A percentile compares a stretch with the other conserved stretches of the same genome.
phyloP scores from a whole-genome alignment of 805 yeast species.

The Nakazawaea holstii region DNA sequence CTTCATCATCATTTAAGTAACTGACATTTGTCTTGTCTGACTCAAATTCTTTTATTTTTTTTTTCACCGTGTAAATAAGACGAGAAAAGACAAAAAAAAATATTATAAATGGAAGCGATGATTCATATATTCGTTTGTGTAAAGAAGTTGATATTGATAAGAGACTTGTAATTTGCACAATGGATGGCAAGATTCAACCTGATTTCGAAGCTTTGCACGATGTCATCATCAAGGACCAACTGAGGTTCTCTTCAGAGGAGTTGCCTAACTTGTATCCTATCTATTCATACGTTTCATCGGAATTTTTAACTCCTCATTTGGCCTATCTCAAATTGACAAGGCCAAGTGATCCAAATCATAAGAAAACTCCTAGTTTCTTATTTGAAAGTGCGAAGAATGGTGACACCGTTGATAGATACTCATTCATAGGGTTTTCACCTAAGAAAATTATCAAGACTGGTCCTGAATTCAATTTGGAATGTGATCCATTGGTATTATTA shows the following conservation, averaged over 20 bases:
- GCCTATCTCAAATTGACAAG: constrained; percentile 82
- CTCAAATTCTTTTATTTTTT: no score
- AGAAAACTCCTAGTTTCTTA: constrained; percentile 65
- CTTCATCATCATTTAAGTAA: neutral
- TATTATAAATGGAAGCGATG: neutral
- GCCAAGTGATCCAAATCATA: constrained; percentile 46
- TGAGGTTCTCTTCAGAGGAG: constrained; percentile 14
- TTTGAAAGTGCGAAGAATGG: constrained; percentile 89
- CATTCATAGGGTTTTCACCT: constrained; percentile 87
- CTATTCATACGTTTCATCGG: constrained; percentile 66
- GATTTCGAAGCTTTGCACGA: constrained; percentile 37
- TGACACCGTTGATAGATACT: constrained; percentile 82
- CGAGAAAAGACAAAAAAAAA: neutral
- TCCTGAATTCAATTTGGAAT: constrained; percentile 52
- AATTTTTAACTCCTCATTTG: constrained; percentile 79
- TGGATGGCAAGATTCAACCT: constrained; percentile 39
- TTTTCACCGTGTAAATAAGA: neutral
- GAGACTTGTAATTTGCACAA: neutral
- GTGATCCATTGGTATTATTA: constrained; percentile 73
- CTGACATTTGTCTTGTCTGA: no score
- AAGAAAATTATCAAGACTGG: constrained; percentile 82
- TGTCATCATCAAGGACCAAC: constrained; percentile 32
- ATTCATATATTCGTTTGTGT: no score
- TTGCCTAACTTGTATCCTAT: constrained; percentile 76
- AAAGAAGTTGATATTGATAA: no score